Percentiles rank a stretch among this genome's conserved stretches.
Conservation (phyloP, 2,329 filamentous ascomycete genomes). For the Lasiodiplodia gonubiensis region DNA sequence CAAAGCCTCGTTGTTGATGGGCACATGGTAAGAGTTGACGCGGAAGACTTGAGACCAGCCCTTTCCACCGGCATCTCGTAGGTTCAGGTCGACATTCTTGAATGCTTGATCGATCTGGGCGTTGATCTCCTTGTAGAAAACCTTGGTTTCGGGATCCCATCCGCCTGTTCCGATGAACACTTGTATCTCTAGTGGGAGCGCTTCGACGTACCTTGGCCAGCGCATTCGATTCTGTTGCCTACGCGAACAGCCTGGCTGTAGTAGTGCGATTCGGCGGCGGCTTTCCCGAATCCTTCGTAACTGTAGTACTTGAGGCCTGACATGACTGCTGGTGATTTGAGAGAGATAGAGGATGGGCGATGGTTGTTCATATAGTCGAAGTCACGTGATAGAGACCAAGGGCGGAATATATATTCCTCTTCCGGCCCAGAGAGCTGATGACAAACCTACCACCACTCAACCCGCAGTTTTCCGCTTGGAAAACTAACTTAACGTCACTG, state of each 20-base stretch:
- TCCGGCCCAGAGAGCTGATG: not conserved
- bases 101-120: constrained; percentile 55
- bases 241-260: constrained; percentile 47
- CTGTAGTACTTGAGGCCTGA: constrained; percentile 43
- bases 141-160: constrained; percentile 39
- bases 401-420: constrained; percentile 25
- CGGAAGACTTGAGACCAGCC: constrained; percentile 61
- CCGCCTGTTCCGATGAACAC: constrained; percentile 36
- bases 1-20: constrained; percentile 33
- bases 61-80: constrained; percentile 61
- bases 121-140: constrained; percentile 35
- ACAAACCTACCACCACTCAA: not conserved
- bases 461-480: not conserved
- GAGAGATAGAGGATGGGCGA: not conserved
- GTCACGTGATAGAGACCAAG: constrained; percentile 4
- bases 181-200: not conserved
- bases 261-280: constrained; percentile 39
- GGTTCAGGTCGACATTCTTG: constrained; percentile 59
- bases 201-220: constrained; percentile 43
- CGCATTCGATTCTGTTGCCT: constrained; percentile 42
- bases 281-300: constrained; percentile 49
- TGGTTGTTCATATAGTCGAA: not conserved
- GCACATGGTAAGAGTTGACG: constrained; percentile 38
- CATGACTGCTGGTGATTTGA: constrained; percentile 25
- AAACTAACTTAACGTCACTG: not conserved